phyloP scores from a whole-genome alignment of 2,329 filamentous ascomycete species.

The Cladosporium oxysporum region DNA sequence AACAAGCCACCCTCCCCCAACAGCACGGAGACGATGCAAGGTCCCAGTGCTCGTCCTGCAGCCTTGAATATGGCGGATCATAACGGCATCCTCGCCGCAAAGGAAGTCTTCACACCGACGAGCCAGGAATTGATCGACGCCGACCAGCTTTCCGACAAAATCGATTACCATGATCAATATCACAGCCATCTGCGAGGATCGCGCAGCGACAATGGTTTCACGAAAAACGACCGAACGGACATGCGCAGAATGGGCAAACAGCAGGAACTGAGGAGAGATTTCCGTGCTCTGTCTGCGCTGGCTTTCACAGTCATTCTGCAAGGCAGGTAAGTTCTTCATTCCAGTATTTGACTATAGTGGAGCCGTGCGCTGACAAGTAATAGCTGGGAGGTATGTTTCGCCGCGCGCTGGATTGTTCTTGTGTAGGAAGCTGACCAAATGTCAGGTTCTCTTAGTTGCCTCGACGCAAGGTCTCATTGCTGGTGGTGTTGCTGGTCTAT shows the following conservation, averaged over 20 bases:
- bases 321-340: slow-evolving; percentile 8
- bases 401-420: not conserved
- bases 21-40: slow-evolving; percentile 5
- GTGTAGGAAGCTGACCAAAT: not conserved
- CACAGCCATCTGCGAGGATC: slow-evolving; percentile 26
- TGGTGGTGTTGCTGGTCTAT: slow-evolving; percentile 33
- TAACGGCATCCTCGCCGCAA: not conserved
- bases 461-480: slow-evolving; percentile 30
- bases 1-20: not conserved
- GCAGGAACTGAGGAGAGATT: slow-evolving; percentile 53
- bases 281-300: slow-evolving; percentile 45
- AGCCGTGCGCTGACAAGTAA: not conserved
- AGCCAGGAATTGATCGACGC: slow-evolving; percentile 21
- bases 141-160: slow-evolving; percentile 25
- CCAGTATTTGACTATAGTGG: not conserved
- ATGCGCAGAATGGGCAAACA: slow-evolving; percentile 52
- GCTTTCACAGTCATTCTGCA: slow-evolving; percentile 31
- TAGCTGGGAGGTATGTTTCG: slow-evolving; percentile 28
- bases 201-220: slow-evolving; percentile 22
- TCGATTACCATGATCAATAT: slow-evolving; percentile 28
- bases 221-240: slow-evolving; percentile 41
- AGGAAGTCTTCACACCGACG: slow-evolving; percentile 5
- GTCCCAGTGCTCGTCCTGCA: not conserved
- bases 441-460: slow-evolving; percentile 38
- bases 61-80: slow-evolving; percentile 2